Conservation (phyloP, 2,329 filamentous ascomycete genomes). For the Arachnopeziza araneosa region DNA sequence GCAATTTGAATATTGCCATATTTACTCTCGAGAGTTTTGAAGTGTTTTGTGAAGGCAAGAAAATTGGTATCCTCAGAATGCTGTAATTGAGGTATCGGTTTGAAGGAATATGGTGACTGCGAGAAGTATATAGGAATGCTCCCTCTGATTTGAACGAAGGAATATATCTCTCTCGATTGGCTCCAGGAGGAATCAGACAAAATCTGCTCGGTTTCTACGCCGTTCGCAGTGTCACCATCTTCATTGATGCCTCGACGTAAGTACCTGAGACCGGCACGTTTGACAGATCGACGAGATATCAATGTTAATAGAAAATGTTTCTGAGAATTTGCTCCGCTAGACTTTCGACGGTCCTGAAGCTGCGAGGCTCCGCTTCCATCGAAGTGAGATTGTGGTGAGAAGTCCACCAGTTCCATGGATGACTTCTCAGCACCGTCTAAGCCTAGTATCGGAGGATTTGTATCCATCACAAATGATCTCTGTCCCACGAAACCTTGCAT, state of each 20-base stretch:
- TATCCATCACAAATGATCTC: constrained; percentile 68
- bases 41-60: constrained; percentile 72
- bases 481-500: constrained; percentile 96
- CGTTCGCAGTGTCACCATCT: constrained; percentile 81
- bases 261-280: constrained; percentile 84
- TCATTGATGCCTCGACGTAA: constrained; percentile 87
- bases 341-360: neutral
- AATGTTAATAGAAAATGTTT: constrained; percentile 62
- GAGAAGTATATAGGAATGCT: constrained; percentile 95
- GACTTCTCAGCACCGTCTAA: constrained; percentile 43
- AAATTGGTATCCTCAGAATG: constrained; percentile 78
- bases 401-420: constrained; percentile 34
- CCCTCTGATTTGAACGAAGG: constrained; percentile 81
- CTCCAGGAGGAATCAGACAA: constrained; percentile 68
- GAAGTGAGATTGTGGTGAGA: constrained; percentile 23
- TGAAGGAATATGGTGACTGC: constrained; percentile 88
- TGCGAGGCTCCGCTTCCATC: neutral
- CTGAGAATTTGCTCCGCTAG: constrained; percentile 7
- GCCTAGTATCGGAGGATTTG: constrained; percentile 38
- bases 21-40: constrained; percentile 58
- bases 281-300: constrained; percentile 82
- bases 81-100: constrained; percentile 75
- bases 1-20: constrained; percentile 77
- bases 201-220: constrained; percentile 92
- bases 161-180: constrained; percentile 59